phyloP scores from a whole-genome alignment of 768 basidiomycete genomes.

The Rickenella mellea region DNA sequence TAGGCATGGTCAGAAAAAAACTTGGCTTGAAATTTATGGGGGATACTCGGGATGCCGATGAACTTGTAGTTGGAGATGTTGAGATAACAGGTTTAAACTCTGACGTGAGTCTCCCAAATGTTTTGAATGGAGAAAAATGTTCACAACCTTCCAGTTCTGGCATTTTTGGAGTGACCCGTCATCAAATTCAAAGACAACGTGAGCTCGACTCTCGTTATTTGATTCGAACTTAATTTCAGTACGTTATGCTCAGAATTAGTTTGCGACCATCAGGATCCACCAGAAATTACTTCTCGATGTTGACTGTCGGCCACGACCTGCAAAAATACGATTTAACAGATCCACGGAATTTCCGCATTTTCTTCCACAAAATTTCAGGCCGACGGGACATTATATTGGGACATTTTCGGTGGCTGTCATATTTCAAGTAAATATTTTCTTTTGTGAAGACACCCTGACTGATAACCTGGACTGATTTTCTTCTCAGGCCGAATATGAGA shows the following conservation, averaged over 20 bases:
- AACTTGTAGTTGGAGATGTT: constrained; percentile 27
- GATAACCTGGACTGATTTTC: constrained; percentile 1
- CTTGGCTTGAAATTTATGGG: constrained; percentile 34
- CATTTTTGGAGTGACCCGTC: constrained; percentile 42
- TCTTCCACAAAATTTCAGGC: constrained; percentile 4
- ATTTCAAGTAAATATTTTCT: constrained; percentile 7
- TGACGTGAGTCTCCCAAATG: constrained; percentile 14
- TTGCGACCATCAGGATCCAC: background rate
- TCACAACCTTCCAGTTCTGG: constrained; percentile 27
- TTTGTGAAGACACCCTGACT: background rate
- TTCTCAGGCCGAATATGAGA: constrained; percentile 34
- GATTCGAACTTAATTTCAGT: constrained; percentile 23
- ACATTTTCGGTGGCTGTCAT: constrained; percentile 13
- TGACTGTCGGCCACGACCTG: constrained; percentile 7
- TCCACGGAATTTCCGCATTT: constrained; percentile 2
- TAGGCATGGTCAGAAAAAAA: constrained; percentile 27
- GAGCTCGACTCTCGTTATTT: no score
- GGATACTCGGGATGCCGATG: constrained; percentile 21
- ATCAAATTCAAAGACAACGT: no score
- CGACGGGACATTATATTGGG: constrained; percentile 10
- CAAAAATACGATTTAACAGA: constrained; percentile 1
- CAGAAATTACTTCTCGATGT: constrained; percentile 8
- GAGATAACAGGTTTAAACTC: constrained; percentile 21
- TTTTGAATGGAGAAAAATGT: background rate
- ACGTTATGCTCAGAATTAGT: background rate